These are phyloP conservation scores for Leucaena leucocephala DNA, from an alignment of 306 rosid genomes.

Conservation along the genomic window DNA sequence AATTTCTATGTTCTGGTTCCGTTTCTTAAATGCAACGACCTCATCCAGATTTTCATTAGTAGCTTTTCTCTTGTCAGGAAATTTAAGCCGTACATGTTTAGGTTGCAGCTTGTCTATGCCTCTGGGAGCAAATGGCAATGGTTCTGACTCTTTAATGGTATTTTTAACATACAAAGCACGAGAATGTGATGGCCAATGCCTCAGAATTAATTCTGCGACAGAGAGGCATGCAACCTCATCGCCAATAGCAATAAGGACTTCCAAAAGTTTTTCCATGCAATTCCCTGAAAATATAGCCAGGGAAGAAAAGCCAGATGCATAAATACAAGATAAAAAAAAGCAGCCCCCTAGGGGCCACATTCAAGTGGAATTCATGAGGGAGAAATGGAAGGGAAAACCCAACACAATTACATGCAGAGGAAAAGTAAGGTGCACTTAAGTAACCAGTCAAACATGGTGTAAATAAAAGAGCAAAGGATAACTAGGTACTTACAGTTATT, in stretches of 20 bases:
- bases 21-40: slow-evolving; percentile 63
- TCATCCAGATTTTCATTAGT: slow-evolving; percentile 57
- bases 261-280: slow-evolving; percentile 99
- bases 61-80: slow-evolving; percentile 82
- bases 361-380: slow-evolving; percentile 33
- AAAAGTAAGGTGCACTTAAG: slow-evolving; percentile 14
- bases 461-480: neutral
- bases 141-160: slow-evolving; percentile 80
- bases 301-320: neutral
- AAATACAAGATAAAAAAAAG: neutral
- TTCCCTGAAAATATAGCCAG: slow-evolving; percentile 66
- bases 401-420: slow-evolving; percentile 25
- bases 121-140: slow-evolving; percentile 84
- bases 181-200: slow-evolving; percentile 98
- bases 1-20: slow-evolving; percentile 72
- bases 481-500: slow-evolving; percentile 78
- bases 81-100: slow-evolving; percentile 83
- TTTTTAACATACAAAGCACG: slow-evolving; percentile 86
- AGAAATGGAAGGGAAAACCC: slow-evolving; percentile 12
- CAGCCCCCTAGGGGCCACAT: neutral
- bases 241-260: slow-evolving; percentile 96
- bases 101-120: slow-evolving; percentile 98
- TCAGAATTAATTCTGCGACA: slow-evolving; percentile 86
- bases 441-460: slow-evolving; percentile 17
- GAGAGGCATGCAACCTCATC: slow-evolving; percentile 98